A percentile compares a stretch with the other conserved stretches of the same genome.
Conservation (phyloP, 2,329 filamentous ascomycete species). For the Metarhizium sp. region DNA sequence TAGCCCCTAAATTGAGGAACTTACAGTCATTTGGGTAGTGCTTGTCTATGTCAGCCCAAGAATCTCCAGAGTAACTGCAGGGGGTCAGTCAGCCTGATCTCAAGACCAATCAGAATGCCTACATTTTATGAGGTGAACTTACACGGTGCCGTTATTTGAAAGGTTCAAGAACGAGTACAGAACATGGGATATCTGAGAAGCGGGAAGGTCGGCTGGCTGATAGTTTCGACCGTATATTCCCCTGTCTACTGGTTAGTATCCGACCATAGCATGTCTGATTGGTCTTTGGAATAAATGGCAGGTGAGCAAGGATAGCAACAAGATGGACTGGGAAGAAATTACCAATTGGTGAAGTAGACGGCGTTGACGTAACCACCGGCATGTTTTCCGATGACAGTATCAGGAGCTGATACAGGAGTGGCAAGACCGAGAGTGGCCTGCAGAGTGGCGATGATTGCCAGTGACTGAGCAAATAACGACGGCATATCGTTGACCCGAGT, state of each 20-base stretch:
- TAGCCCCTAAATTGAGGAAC: conserved; percentile 8
- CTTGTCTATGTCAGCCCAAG: conserved; percentile 62
- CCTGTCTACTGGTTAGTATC: conserved; percentile 26
- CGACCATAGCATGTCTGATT: not conserved
- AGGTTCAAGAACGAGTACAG: conserved; percentile 78
- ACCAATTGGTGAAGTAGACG: conserved; percentile 43
- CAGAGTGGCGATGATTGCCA: conserved; percentile 18
- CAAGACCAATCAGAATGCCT: not conserved
- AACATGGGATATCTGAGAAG: conserved; percentile 63
- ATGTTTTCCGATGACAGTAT: conserved; percentile 11
- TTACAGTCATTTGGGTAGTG: conserved; percentile 60
- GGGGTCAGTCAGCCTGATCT: not conserved
- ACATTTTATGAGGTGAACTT: conserved; percentile 18
- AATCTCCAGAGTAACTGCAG: conserved; percentile 51
- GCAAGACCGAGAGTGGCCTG: conserved; percentile 14
- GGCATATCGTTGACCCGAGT: conserved; percentile 14
- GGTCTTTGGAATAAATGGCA: not conserved
- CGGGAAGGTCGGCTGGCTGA: conserved; percentile 61
- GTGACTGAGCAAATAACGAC: conserved; percentile 13
- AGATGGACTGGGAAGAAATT: conserved; percentile 6
- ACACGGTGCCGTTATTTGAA: conserved; percentile 61
- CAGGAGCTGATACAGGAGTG: conserved; percentile 8
- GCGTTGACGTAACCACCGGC: conserved; percentile 23
- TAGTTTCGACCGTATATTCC: conserved; percentile 70
- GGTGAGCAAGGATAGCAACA: not conserved